These are phyloP conservation scores for Colletotrichum sp. DNA, from an alignment of 2,329 filamentous ascomycete species.

Conservation along the genomic window DNA sequence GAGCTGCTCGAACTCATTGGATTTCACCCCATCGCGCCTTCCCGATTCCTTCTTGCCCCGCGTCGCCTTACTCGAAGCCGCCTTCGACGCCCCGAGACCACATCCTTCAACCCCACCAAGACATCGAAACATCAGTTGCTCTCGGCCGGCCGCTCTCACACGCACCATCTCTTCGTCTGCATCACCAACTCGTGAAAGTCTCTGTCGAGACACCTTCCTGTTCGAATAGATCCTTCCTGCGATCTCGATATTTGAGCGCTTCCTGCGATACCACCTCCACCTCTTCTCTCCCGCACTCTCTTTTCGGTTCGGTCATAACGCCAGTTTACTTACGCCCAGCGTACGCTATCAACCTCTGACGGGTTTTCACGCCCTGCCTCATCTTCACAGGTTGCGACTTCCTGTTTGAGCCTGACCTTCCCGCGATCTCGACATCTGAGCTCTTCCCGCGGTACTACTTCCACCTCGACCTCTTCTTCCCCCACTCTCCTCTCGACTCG, in stretches of 20 bases:
- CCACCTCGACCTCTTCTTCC: not conserved
- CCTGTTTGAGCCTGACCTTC: not conserved
- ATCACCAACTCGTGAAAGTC: fast-evolving
- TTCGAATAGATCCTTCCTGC: not conserved
- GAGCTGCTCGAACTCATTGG: not conserved
- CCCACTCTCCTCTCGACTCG: not conserved
- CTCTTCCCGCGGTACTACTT: not conserved
- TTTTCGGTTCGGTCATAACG: fast-evolving
- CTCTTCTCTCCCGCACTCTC: not conserved
- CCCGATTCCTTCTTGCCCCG: not conserved
- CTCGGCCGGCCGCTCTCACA: not conserved
- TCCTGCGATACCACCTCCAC: no score
- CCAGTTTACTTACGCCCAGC: no score
- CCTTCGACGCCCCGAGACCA: not conserved
- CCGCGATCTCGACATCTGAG: not conserved
- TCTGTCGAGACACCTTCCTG: not conserved
- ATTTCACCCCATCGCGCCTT: not conserved
- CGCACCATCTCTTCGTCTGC: not conserved
- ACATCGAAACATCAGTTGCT: not conserved
- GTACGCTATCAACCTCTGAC: fast-evolving
- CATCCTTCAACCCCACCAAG: not conserved
- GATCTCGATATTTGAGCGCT: not conserved
- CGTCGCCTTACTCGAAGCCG: not conserved
- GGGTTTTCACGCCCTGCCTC: no score
- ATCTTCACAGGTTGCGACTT: not conserved